These are phyloP conservation scores for Prunella vulgaris DNA, from an alignment of 257 asterid species.

Conservation along the genomic window DNA sequence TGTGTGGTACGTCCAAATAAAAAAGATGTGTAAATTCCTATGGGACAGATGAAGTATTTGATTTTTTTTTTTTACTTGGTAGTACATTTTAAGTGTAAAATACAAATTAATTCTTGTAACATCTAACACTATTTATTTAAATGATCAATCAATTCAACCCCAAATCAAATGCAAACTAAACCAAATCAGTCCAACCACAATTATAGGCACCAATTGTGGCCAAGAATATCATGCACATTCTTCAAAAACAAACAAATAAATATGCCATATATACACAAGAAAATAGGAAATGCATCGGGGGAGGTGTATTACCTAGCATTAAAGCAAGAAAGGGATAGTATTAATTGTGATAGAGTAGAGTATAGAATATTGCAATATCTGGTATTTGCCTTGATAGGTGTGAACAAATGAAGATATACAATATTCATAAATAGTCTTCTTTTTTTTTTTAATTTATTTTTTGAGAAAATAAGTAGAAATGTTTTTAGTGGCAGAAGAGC, in stretches of 20 bases:
- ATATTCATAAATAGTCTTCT: neutral
- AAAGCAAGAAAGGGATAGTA: neutral
- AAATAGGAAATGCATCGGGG: constrained; percentile 1
- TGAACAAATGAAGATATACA: constrained; percentile 13
- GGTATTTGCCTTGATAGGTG: constrained; percentile 17
- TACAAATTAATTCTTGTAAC: neutral
- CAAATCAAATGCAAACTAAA: neutral
- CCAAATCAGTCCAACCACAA: neutral
- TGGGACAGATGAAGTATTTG: too few relatives aligned
- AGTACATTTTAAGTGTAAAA: too few relatives aligned
- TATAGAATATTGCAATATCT: neutral
- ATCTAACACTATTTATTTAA: neutral
- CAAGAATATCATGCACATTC: neutral
- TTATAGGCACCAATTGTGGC: neutral
- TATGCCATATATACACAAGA: neutral
- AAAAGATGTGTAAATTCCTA: too few relatives aligned
- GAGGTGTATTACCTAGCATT: constrained; percentile 1
- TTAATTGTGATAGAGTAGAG: neutral
- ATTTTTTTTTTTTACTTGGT: too few relatives aligned
- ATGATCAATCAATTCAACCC: neutral
- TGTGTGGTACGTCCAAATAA: too few relatives aligned
- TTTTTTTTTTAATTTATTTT: too few relatives aligned
- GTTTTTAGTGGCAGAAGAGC: neutral
- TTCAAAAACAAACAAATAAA: neutral
- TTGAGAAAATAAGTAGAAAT: neutral